Evolutionary conservation across 139 green algal genomes (phyloP).

Genomic region (Micractinium conductrix): DNA sequence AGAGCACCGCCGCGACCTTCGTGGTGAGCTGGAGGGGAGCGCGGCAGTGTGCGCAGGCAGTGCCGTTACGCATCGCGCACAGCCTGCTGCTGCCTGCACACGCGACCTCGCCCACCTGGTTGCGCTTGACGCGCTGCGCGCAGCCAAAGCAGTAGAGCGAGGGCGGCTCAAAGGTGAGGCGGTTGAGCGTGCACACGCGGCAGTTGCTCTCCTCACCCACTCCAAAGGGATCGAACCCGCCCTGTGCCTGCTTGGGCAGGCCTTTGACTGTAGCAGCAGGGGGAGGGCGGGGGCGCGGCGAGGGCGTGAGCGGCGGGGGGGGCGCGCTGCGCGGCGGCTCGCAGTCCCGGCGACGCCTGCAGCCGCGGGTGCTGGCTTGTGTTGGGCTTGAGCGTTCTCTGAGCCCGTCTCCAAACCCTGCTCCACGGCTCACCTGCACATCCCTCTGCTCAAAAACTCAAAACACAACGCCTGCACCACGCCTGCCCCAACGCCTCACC

Average conservation of each 20-base stretch:
- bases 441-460: neutral
- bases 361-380: too few relatives aligned
- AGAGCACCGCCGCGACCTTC: too few relatives aligned
- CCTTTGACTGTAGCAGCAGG: neutral
- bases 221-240: neutral
- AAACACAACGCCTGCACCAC: neutral
- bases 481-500: neutral
- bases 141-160: constrained; percentile 94
- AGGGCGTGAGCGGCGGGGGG: neutral
- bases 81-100: neutral
- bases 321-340: too few relatives aligned
- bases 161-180: constrained; percentile 94
- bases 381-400: too few relatives aligned
- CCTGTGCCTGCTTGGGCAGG: constrained; percentile 21
- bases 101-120: constrained; percentile 60
- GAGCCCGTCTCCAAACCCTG: neutral
- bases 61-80: neutral
- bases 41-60: too few relatives aligned
- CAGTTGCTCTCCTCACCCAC: constrained; percentile 62
- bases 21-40: too few relatives aligned
- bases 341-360: too few relatives aligned
- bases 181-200: constrained; percentile 79
- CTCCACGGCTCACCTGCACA: neutral
- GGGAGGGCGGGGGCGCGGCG: neutral
- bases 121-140: constrained; percentile 91